phyloP scores from a whole-genome alignment of 768 basidiomycete species.

The Russula dissimulans region DNA sequence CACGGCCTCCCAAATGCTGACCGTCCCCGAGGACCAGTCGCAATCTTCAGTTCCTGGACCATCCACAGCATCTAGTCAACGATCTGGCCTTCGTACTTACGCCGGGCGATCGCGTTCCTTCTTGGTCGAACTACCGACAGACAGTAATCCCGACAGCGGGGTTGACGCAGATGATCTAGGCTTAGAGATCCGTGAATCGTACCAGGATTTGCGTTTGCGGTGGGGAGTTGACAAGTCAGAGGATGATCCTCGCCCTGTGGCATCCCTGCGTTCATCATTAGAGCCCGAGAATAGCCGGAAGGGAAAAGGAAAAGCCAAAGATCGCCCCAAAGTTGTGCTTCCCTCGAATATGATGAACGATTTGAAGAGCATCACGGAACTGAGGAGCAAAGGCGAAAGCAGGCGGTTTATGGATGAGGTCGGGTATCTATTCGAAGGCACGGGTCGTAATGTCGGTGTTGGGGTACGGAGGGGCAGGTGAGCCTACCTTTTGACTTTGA shows the following conservation, averaged over 20 bases:
- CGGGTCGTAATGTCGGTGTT: slow-evolving; percentile 43
- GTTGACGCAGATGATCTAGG: slow-evolving; percentile 33
- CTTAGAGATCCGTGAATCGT: slow-evolving; percentile 57
- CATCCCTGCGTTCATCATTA: slow-evolving; percentile 6
- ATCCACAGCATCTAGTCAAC: slow-evolving; percentile 16
- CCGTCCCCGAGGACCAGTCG: slow-evolving; percentile 14
- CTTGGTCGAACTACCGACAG: slow-evolving; percentile 47
- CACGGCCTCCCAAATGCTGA: slow-evolving; percentile 10
- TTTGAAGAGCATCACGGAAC: slow-evolving; percentile 70
- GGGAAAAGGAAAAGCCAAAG: slow-evolving; percentile 30
- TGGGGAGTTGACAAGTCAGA: slow-evolving; percentile 80
- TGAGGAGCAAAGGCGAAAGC: slow-evolving; percentile 72
- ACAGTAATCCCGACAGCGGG: slow-evolving; percentile 12
- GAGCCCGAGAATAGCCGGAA: slow-evolving; percentile 27
- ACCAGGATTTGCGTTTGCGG: slow-evolving; percentile 59
- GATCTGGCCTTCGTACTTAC: slow-evolving; percentile 53
- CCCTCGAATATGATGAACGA: slow-evolving; percentile 60
- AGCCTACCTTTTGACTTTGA: slow-evolving; percentile 7
- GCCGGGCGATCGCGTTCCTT: slow-evolving; percentile 75
- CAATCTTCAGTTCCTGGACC: slow-evolving; percentile 17
- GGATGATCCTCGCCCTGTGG: slow-evolving; percentile 46
- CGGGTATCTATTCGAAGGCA: slow-evolving; percentile 77
- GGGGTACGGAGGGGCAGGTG: slow-evolving; percentile 64
- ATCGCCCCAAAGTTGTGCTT: slow-evolving; percentile 25
- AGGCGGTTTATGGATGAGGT: slow-evolving; percentile 76